Base-by-base conservation (phyloP, 1,139 yeast genomes). In the Blastobotrys illinoisensis region DNA sequence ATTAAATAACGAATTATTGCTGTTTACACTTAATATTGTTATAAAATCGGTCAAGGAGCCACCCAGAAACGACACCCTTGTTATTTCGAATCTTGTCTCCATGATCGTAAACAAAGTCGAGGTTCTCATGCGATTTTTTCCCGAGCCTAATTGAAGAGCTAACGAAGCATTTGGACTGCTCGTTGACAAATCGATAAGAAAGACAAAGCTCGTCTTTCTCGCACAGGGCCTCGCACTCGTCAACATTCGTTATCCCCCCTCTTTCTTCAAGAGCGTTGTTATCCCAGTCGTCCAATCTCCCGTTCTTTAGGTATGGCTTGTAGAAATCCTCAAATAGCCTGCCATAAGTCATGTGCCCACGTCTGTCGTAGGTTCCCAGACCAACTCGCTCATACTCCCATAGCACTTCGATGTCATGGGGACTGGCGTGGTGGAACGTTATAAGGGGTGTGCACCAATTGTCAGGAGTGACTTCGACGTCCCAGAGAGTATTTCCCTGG, bases 311-410 rank as follows among this genome's bases (percentile, higher is more conserved):
- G 49, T 60, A 67, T 3, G 72, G 72, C 47, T 62, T 58, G 28
- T 66, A 56, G 48, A 68, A 66, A 53, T 69, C 71, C 5, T 62
- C 59, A 56, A 70, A 70, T 7, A 67, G 54, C 47, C 68, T 71
- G 36, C 62, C 61, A 53, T 60, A 64, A 5, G 63, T 60, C 46
- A 69, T 62, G 24, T 47, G 52, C 20, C 52, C 54, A 9, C 59
- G 61, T 50, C 63, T 57, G 5, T 55, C 56, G 24, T 64, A 58
- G 46, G 64, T 64, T 49, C 64, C 62, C 5, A 63, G 60, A 32
- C 40, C 40, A n/a, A 32, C 16, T 9, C 62, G 56, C 50, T 70
- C 72, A 57, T 69, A 70, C 53, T 68, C 71, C 64, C 64, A 69
- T 46, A 70, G 57, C 20, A 59, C 51, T 55, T 70, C 71, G 21